Conservation (phyloP, 192 early-diverging fungal species). For the Mycoemilia scoparia region DNA sequence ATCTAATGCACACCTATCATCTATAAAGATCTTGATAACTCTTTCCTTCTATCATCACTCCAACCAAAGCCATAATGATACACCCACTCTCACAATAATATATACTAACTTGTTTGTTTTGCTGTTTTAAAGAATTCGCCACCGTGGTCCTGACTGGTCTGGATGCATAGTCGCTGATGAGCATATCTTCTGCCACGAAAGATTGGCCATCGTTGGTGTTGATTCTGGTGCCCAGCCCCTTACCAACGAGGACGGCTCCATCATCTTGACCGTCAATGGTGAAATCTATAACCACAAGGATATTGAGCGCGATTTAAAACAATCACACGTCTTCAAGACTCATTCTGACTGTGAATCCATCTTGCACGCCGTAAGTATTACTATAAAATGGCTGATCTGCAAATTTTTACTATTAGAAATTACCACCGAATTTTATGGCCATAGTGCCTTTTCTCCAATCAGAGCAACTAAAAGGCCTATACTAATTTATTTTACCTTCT, state of each 20-base stretch:
- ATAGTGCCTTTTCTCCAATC: not conserved
- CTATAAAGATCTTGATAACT: too few species aligned
- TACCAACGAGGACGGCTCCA: constrained; percentile 70
- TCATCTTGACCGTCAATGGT: constrained; percentile 88
- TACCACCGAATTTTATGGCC: not conserved
- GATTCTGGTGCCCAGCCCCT: constrained; percentile 92
- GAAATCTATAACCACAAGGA: constrained; percentile 98
- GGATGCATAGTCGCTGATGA: constrained; percentile 67
- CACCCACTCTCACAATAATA: not conserved
- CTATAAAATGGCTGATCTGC: not conserved
- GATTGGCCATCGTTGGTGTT: constrained; percentile 95
- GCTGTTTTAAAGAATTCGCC: constrained; percentile 61
- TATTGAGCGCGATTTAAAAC: constrained; percentile 56
- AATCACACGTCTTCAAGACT: constrained; percentile 67
- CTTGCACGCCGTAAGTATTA: constrained; percentile 42
- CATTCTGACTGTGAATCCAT: constrained; percentile 97
- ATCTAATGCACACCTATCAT: too few species aligned
- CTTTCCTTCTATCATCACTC: too few species aligned
- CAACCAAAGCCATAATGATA: not conserved
- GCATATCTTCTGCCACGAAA: constrained; percentile 90
- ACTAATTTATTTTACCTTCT: constrained; percentile 7
- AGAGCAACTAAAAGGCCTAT: not conserved
- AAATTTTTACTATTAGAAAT: not conserved
- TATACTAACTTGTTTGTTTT: too few species aligned
- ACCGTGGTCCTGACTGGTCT: constrained; percentile 98